phyloP scores from a whole-genome alignment of 208 protist genomes.

The Leptomonas pyrrhocoris region DNA sequence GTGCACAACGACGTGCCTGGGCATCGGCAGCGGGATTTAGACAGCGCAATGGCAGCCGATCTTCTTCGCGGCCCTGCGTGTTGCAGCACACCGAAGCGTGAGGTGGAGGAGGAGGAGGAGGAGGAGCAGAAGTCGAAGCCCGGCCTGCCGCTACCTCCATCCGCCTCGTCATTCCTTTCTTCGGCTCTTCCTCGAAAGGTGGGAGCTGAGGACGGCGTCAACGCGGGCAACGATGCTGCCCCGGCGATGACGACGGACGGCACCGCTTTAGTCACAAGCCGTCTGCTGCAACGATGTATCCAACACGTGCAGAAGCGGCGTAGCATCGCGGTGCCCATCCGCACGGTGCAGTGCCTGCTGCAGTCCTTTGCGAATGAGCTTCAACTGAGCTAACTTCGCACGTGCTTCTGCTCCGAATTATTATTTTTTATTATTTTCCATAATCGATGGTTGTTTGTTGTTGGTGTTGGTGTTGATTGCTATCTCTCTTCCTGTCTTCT shows the following conservation, averaged over 20 bases:
- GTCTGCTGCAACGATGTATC: conserved; percentile 33
- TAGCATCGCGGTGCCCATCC: conserved; percentile 62
- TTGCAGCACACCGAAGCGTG: not conserved
- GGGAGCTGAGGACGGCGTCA: not conserved
- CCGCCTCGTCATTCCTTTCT: not conserved
- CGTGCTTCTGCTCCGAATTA: not conserved
- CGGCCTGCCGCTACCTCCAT: not conserved
- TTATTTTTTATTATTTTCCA: conserved; percentile 13
- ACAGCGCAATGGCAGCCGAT: not conserved
- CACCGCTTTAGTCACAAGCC: conserved; percentile 12
- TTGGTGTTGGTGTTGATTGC: too few species aligned
- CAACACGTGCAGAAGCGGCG: conserved; percentile 57
- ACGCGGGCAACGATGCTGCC: not conserved
- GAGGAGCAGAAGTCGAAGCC: not conserved
- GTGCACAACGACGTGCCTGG: not conserved
- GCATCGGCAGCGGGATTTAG: not conserved
- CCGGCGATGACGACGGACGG: conserved; percentile 2
- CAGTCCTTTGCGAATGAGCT: conserved; percentile 55
- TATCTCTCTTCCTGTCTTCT: too few species aligned
- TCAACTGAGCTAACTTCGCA: conserved; percentile 23
- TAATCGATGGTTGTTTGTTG: not conserved
- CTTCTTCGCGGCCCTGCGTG: not conserved
- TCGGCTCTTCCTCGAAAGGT: not conserved
- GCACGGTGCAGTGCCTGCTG: conserved; percentile 52
- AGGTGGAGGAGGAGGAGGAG: not conserved